phyloP scores from a whole-genome alignment of 768 basidiomycete species.

The Megacollybia marginata region DNA sequence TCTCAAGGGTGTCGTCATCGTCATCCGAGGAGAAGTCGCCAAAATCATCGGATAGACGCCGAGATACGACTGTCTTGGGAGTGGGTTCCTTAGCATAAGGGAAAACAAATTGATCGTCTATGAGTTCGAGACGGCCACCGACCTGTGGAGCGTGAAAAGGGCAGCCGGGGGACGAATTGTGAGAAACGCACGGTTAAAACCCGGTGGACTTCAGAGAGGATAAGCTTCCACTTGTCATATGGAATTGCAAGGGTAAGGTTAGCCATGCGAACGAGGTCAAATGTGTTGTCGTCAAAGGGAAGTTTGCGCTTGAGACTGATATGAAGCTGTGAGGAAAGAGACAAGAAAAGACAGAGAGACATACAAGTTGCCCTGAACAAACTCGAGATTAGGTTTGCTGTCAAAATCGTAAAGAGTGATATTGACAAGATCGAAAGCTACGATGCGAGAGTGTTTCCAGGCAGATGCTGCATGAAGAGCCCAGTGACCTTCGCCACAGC shows the following conservation, averaged over 20 bases:
- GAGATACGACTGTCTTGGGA: neutral
- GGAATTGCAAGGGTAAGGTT: conserved; percentile 61
- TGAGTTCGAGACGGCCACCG: conserved; percentile 62
- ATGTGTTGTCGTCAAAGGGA: conserved; percentile 55
- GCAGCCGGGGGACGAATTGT: too few relatives aligned
- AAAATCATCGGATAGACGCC: neutral
- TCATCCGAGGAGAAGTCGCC: neutral
- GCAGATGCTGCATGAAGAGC: conserved; percentile 46
- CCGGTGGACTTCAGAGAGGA: conserved; percentile 55
- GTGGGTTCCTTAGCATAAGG: conserved; percentile 36
- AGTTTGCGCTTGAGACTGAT: conserved; percentile 45
- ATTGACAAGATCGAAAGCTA: conserved; percentile 61
- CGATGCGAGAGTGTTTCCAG: conserved; percentile 58
- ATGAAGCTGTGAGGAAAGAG: conserved; percentile 1
- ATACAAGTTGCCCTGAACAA: conserved; percentile 64
- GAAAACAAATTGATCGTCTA: conserved; percentile 67
- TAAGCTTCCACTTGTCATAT: conserved; percentile 45
- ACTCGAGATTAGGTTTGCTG: conserved; percentile 36
- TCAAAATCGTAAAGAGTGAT: conserved; percentile 29
- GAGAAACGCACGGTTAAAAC: conserved; percentile 34
- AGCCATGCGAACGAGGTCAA: conserved; percentile 71
- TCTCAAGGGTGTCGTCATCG: conserved; percentile 23
- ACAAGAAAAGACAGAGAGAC: conserved; percentile 17
- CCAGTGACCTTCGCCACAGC: conserved; percentile 73
- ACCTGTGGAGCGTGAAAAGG: too few relatives aligned